Conservation (phyloP, 164 flowering plant species). For the Stephania japonica region DNA sequence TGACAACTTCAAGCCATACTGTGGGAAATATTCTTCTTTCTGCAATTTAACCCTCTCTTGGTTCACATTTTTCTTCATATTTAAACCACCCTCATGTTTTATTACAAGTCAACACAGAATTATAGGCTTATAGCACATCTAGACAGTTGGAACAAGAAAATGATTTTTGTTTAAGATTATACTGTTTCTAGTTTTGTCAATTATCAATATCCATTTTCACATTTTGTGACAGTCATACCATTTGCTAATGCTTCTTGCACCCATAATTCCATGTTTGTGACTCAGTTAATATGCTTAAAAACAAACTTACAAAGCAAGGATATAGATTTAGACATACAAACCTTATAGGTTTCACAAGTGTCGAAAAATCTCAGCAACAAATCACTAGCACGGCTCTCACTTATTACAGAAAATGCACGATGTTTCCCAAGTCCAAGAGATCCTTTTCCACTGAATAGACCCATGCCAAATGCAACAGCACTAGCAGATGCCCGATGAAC, state of each 20-base stretch:
- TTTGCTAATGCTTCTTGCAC: not conserved
- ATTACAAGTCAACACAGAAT: not conserved
- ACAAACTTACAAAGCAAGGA: not conserved
- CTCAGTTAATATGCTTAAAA: not conserved
- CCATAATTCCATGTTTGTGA: not conserved
- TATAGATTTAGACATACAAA: slow-evolving; percentile 15
- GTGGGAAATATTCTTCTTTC: not conserved
- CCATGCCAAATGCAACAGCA: slow-evolving; percentile 99
- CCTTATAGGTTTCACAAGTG: slow-evolving; percentile 86
- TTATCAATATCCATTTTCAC: not conserved
- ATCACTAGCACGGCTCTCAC: slow-evolving; percentile 98
- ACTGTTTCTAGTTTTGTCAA: not conserved
- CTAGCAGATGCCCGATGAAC: slow-evolving; percentile 96
- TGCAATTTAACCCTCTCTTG: not conserved
- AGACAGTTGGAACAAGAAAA: not conserved
- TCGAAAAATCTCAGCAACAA: slow-evolving; percentile 76
- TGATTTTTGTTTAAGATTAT: not conserved
- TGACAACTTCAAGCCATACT: not conserved
- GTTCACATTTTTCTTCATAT: not conserved
- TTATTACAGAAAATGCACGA: slow-evolving; percentile 81
- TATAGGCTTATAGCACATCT: not conserved
- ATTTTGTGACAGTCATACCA: not conserved
- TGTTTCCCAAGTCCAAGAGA: slow-evolving; percentile 66
- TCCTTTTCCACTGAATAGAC: slow-evolving; percentile 69
- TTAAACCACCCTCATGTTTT: not conserved